Conservation (phyloP, 306 rosid species). For the Cucumis sativus region Cucumber_9930_V3 NC_026658.2:5410501-5411000, state of each 20-base stretch:
- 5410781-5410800: too few species aligned
- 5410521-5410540: slow-evolving; percentile 68
- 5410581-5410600: slow-evolving; percentile 94
- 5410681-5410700: slow-evolving; percentile 69
- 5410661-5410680: slow-evolving; percentile 80
- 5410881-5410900: slow-evolving; percentile 75
- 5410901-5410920: slow-evolving; percentile 95
- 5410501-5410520: slow-evolving; percentile 91
- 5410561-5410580: slow-evolving; percentile 69
- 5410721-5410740: slow-evolving; percentile 33
- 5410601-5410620: slow-evolving; percentile 88
- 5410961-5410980: background rate
- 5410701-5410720: slow-evolving; percentile 47
- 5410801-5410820: too few species aligned
- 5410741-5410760: slow-evolving; percentile 31
- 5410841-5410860: slow-evolving; percentile 53
- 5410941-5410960: background rate
- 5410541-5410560: slow-evolving; percentile 77
- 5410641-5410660: slow-evolving; percentile 86
- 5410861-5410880: slow-evolving; percentile 77
- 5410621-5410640: slow-evolving; percentile 96
- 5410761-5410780: background rate
- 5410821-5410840: too few species aligned
- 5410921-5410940: slow-evolving; percentile 36
- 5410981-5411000: too few species aligned